These are phyloP conservation scores for Fusarium paranaense DNA, from an alignment of 2,329 filamentous ascomycete genomes.

Conservation along the genomic window DNA sequence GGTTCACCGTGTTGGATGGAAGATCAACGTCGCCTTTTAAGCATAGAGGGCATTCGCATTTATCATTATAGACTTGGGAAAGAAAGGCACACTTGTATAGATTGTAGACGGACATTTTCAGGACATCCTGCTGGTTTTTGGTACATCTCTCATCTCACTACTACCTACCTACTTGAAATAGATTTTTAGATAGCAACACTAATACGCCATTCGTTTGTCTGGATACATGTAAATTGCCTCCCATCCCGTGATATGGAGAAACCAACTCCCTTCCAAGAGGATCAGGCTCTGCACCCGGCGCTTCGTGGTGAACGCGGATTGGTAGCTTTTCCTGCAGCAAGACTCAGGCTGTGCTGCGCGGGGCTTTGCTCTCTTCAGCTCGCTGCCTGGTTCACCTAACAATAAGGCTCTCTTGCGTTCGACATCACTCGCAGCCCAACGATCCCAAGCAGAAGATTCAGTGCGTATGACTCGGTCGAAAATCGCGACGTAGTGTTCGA, in stretches of 20 bases:
- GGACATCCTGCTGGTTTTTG: not conserved
- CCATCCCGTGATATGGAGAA: not conserved
- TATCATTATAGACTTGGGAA: not conserved
- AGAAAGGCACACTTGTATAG: not conserved
- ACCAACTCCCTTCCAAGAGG: not conserved
- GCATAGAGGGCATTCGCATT: not conserved
- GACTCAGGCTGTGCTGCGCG: not conserved
- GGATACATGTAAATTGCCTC: not conserved
- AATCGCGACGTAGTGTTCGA: not conserved
- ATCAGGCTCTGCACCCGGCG: not conserved
- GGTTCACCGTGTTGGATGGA: constrained; percentile 32
- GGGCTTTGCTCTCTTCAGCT: not conserved
- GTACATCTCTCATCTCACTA: not conserved
- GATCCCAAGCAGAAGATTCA: not conserved
- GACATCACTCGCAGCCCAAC: not conserved
- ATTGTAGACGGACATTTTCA: not conserved
- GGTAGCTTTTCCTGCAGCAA: not conserved
- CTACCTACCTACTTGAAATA: not conserved
- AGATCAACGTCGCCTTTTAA: constrained; percentile 16
- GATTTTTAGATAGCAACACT: not conserved
- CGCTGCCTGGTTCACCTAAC: not conserved
- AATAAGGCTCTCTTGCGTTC: not conserved
- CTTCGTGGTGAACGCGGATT: not conserved
- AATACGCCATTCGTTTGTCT: not conserved
- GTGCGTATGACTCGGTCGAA: too few relatives aligned